phyloP scores from a whole-genome alignment of 2,329 filamentous ascomycete species.

The Epichloe baconii region DNA sequence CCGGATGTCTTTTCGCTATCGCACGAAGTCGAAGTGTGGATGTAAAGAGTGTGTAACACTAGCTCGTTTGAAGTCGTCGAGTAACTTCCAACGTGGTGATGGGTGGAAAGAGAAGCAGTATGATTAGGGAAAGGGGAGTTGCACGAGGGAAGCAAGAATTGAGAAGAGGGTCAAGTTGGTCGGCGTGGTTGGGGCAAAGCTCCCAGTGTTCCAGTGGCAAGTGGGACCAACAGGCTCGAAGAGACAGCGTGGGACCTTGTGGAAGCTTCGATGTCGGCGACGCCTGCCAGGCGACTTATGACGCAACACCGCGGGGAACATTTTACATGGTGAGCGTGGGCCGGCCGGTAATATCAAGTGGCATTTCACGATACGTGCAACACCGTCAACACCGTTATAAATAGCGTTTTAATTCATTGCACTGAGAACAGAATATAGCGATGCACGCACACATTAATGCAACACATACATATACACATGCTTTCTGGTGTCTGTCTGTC shows the following conservation, averaged over 20 bases:
- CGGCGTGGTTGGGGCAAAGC: not conserved
- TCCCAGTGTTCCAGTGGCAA: constrained; percentile 1
- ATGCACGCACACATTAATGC: too few relatives aligned
- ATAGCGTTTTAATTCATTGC: too few relatives aligned
- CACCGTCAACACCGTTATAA: too few relatives aligned
- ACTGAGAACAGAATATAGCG: too few relatives aligned
- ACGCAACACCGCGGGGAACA: not conserved
- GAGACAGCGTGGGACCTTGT: constrained; percentile 18
- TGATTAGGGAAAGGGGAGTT: too few relatives aligned
- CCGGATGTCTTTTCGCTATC: not conserved
- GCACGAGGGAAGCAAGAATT: not conserved
- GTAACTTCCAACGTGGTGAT: not conserved
- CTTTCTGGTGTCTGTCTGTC: too few relatives aligned
- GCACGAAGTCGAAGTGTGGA: not conserved
- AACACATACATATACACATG: too few relatives aligned
- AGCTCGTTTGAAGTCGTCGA: not conserved
- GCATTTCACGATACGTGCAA: too few relatives aligned
- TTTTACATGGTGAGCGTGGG: not conserved
- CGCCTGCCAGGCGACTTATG: not conserved
- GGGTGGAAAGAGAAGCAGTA: not conserved
- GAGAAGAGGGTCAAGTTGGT: not conserved
- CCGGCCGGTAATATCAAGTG: too few relatives aligned
- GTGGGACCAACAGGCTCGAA: constrained; percentile 6
- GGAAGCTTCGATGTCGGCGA: constrained; percentile 14
- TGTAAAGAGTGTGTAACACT: not conserved